These are phyloP conservation scores for Plantago elongata DNA, from an alignment of 257 asterid species.

Conservation along the genomic window DNA sequence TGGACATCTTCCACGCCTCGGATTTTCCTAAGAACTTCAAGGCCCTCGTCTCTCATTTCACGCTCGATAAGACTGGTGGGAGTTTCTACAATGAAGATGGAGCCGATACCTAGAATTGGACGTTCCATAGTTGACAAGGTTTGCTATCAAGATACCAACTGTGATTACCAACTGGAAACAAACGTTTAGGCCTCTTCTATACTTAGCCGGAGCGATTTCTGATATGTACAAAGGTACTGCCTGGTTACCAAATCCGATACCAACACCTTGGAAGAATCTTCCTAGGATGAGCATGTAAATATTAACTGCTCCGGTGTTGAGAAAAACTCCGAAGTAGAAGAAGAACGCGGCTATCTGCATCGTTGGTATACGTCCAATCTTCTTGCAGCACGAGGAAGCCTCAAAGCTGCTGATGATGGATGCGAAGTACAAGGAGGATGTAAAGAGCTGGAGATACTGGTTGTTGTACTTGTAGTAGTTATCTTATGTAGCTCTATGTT, in stretches of 20 bases:
- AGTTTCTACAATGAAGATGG: conserved; percentile 34
- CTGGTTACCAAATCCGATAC: conserved; percentile 56
- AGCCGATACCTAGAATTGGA: conserved; percentile 28
- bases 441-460: conserved; percentile 43
- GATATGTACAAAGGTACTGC: conserved; percentile 50
- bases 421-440: conserved; percentile 45
- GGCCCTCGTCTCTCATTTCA: conserved; percentile 18
- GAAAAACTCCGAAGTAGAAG: conserved; percentile 32
- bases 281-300: conserved; percentile 39
- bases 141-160: conserved; percentile 40
- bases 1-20: conserved; percentile 39
- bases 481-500: conserved; percentile 32
- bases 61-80: conserved; percentile 44
- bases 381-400: conserved; percentile 39
- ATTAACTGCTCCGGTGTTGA: conserved; percentile 26
- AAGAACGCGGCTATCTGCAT: conserved; percentile 33
- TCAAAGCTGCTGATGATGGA: conserved; percentile 38
- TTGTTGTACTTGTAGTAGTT: conserved; percentile 49
- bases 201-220: conserved; percentile 42
- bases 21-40: conserved; percentile 24
- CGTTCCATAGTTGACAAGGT: conserved; percentile 36
- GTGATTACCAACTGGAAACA: conserved; percentile 44
- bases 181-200: conserved; percentile 45
- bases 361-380: conserved; percentile 39
- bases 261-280: conserved; percentile 40